Evolutionary conservation across 2,329 filamentous ascomycete species (phyloP), one percentile per base, ranked within the genome.

Genomic region (Ceratocystis variospora): DNA sequence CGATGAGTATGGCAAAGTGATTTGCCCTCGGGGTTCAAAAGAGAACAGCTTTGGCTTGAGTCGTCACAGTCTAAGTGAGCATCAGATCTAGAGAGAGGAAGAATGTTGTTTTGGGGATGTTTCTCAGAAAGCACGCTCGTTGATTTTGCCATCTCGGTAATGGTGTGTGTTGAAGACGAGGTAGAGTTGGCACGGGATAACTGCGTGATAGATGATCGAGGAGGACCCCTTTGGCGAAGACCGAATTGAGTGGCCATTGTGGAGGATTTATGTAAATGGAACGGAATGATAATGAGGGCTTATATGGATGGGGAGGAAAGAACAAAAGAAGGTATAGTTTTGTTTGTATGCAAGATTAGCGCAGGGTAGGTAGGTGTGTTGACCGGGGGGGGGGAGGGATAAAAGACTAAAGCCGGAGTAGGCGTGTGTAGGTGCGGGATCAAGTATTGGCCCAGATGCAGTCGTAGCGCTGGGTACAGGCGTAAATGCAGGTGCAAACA

Each of bases 101-200:
- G 37, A 41, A 41, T 41, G 37, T 15, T 41, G 37, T 41, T 41
- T 41, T 41, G 37, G 37, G 37, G 10, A 12, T 41, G 37, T 15
- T 41, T 41, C 37, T 41, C 37, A 41, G 37, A 41, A 41, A 41
- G 10, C 37, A 41, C 10, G 37, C 48, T 55, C 22, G 33, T 19
- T 25, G 64, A 10, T 61, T 46, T 50, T 10, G 12, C 64, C 33
- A 65, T 59, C n/a, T 63, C 44, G 25, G 61, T 33, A 19, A 63
- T 63, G 44, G 61, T 48, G 17, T 63, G 44, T 17, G 61, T 63
- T 19, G 44, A 33, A 2, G 61, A 46, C 1, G 61, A 48, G 19
- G 48, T 53, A 37, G 55, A 59, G 25, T 59, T 59, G 28, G 28
- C 17, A 31, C 55, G 55, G 55, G 55, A 59, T 59, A 59, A 28